Evolutionary conservation across 164 flowering plant genomes (phyloP), one percentile per base, ranked within the genome.

Genomic region (Piper betle): DNA sequence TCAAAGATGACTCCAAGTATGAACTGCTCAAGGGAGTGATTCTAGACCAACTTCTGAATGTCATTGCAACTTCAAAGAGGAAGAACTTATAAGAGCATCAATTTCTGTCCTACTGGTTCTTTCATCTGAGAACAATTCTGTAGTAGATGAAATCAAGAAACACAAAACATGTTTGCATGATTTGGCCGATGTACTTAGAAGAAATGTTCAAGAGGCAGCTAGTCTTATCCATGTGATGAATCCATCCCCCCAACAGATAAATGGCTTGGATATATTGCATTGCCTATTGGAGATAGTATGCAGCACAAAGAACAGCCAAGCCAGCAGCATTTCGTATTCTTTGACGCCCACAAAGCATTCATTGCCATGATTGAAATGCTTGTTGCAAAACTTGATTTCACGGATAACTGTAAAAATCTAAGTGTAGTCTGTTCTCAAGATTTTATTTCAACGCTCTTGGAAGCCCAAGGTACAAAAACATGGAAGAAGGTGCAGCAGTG

Each of bases 141-240:
- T 70, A 25, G 52, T 82, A 37, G 77, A 84, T 20, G 84, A 82
- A 33, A 74, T 85, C 58, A 86, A 78, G 77, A 81, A 62, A 69
- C 85, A 78, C 41, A 86, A 86, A 52, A 66, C 81, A 58, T 67
- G 58, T 53, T 65, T 88, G 69, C 64, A 64, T 37, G 80, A 82
- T 64, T 64, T 85, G 53, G 88, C 81, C 55, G 73, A 60, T 60
- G 96, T 91, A 17, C 75, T 88, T 20, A 85, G 82, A 62, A 67
- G 70, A 67, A 80, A 81, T 65, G 84, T 84, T 43, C 80, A 80
- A 13, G 96, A 88, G 69, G 90, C 92, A 19, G 87, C 83, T 57
- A 68, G 67, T 25, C 76, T 88, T 33, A 84, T 88, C 33, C 81
- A 88, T 61, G 62, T 88, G 62, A 73, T 82, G 58, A 81, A 81